phyloP scores from a whole-genome alignment of 2,329 filamentous ascomycete species.

The Amphichorda felina region DNA sequence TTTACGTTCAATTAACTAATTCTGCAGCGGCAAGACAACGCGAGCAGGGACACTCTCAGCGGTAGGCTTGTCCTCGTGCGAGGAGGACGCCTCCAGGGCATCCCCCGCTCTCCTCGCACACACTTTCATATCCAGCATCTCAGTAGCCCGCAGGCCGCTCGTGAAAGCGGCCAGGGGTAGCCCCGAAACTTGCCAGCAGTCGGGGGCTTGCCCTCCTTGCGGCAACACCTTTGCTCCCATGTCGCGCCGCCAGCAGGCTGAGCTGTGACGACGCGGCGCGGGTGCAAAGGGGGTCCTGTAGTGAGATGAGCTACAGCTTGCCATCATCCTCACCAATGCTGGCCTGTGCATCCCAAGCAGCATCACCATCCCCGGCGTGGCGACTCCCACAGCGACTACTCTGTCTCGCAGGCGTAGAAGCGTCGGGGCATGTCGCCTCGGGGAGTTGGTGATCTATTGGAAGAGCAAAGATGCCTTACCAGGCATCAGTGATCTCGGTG shows the following conservation, averaged over 20 bases:
- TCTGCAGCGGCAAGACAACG: constrained; percentile 25
- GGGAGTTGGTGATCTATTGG: neutral
- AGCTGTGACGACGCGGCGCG: too few relatives aligned
- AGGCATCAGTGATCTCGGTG: neutral
- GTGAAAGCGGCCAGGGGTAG: constrained; percentile 4
- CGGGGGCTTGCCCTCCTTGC: neutral
- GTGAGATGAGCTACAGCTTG: constrained; percentile 11
- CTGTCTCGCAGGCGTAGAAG: constrained; percentile 13
- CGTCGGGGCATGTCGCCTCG: neutral
- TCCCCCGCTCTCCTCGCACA: constrained; percentile 12
- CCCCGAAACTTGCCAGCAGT: constrained; percentile 5
- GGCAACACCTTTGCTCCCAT: constrained; percentile 2
- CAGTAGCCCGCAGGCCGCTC: constrained; percentile 4
- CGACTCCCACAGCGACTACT: constrained; percentile 7
- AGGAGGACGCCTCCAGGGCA: constrained; percentile 14
- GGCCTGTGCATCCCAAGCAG: neutral
- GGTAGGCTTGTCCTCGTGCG: constrained; percentile 22
- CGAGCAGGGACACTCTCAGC: constrained; percentile 23
- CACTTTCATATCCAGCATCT: constrained; percentile 21
- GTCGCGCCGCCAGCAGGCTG: constrained; percentile 3
- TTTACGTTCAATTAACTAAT: constrained; percentile 28
- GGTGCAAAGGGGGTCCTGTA: constrained; percentile 7
- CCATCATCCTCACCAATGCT: neutral
- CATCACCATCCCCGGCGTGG: constrained; percentile 4
- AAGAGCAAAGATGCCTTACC: neutral